A percentile compares a stretch with the other conserved stretches of the same genome.
Conservation (phyloP, 805 yeast species). For the Saturnispora hagleri region DNA sequence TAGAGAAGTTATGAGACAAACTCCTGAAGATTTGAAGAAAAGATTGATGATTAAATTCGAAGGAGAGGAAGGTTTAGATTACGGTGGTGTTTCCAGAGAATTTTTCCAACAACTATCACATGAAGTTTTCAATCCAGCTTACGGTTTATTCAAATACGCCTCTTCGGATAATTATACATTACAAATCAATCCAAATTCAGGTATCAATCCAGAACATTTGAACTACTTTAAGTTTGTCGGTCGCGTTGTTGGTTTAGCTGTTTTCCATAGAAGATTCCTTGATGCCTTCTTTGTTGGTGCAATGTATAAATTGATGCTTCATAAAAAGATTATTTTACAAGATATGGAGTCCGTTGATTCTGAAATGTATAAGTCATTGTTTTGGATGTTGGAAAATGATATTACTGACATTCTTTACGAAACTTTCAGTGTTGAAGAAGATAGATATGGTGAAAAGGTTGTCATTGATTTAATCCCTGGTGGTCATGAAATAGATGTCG, state of each 20-base stretch:
- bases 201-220: conserved; percentile 95
- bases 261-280: conserved; percentile 93
- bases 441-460: conserved; percentile 87
- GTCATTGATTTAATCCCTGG: conserved; percentile 83
- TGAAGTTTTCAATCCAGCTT: conserved; percentile 97
- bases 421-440: conserved; percentile 81
- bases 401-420: conserved; percentile 80
- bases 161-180: conserved; percentile 96
- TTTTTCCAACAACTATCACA: conserved; percentile 93
- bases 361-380: conserved; percentile 87
- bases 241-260: conserved; percentile 95
- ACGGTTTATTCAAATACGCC: conserved; percentile 93
- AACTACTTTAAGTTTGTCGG: conserved; percentile 97
- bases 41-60: conserved; percentile 96
- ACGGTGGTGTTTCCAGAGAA: conserved; percentile 98
- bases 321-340: conserved; percentile 86
- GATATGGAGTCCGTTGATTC: conserved; percentile 99
- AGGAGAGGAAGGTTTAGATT: conserved; percentile 98
- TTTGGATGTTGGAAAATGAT: conserved; percentile 94
- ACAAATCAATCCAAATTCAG: conserved; percentile 96
- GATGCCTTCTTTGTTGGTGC: conserved; percentile 99
- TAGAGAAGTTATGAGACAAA: conserved; percentile 97
- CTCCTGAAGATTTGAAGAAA: conserved; percentile 96
- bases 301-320: conserved; percentile 93
- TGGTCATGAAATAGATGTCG: conserved; percentile 85